A percentile compares a stretch with the other conserved stretches of the same genome.
Evolutionary conservation across 2,329 filamentous ascomycete species (phyloP).

Genomic region (Fonsecaea erecta): DNA sequence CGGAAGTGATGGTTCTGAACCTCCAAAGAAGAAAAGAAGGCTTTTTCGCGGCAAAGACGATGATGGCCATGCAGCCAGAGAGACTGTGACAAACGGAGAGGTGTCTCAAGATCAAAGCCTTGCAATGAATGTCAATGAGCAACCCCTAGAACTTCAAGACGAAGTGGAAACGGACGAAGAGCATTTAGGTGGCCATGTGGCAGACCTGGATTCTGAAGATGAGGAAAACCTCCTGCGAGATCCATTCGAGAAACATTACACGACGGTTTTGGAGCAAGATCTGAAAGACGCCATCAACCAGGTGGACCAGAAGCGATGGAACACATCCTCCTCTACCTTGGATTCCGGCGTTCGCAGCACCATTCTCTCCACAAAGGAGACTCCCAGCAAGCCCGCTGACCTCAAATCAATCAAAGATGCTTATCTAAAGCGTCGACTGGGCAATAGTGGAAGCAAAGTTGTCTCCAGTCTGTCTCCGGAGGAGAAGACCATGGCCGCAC

Average conservation of each 20-base stretch:
- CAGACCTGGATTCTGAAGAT: constrained; percentile 40
- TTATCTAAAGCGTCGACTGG: constrained; percentile 72
- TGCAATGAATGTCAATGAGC: constrained; percentile 22
- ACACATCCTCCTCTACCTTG: constrained; percentile 44
- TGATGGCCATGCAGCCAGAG: neutral
- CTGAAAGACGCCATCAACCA: constrained; percentile 61
- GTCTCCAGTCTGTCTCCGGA: constrained; percentile 59
- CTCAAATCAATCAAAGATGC: constrained; percentile 24
- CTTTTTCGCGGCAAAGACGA: constrained; percentile 44
- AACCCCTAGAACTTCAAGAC: constrained; percentile 36
- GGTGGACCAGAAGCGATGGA: constrained; percentile 56
- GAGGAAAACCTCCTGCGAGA: constrained; percentile 64
- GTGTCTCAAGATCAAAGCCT: constrained; percentile 33
- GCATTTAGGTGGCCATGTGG: constrained; percentile 47
- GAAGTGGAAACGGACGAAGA: constrained; percentile 41
- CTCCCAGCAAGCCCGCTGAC: neutral
- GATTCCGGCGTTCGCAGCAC: constrained; percentile 37
- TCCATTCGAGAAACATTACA: constrained; percentile 82
- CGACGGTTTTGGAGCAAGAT: constrained; percentile 58
- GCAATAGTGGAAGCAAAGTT: constrained; percentile 58
- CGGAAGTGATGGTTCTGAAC: constrained; percentile 47
- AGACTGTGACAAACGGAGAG: constrained; percentile 16
- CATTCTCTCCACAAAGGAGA: constrained; percentile 8
- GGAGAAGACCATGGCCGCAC: constrained; percentile 69
- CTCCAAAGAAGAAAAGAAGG: constrained; percentile 60